Conservation (phyloP, 2,329 filamentous ascomycete species). For the Fusarium redolens region DNA sequence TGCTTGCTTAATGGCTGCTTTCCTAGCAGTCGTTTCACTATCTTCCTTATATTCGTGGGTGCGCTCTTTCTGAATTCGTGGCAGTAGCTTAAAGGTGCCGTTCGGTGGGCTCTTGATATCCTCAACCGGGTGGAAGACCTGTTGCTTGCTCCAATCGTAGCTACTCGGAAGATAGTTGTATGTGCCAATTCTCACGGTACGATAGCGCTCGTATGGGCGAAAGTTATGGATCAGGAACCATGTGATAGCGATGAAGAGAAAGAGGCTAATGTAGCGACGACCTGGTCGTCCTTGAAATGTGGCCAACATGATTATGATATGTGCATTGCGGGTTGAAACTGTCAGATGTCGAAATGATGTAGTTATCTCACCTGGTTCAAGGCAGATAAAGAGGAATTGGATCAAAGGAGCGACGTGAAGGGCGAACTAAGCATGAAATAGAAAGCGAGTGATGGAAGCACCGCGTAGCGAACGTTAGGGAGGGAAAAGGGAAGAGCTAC, state of each 20-base stretch:
- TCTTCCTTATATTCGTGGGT: conserved; percentile 56
- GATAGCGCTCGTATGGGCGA: conserved; percentile 33
- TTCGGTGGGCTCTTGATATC: conserved; percentile 50
- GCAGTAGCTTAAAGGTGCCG: conserved; percentile 49
- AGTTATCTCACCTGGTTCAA: conserved; percentile 4
- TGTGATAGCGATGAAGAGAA: conserved; percentile 44
- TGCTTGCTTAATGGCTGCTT: conserved; percentile 52
- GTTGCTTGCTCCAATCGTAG: conserved; percentile 53
- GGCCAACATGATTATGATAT: conserved; percentile 47
- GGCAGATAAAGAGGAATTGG: not conserved
- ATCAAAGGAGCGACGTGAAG: conserved; percentile 19
- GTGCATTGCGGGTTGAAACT: conserved; percentile 28
- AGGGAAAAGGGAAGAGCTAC: not conserved
- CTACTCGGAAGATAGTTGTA: conserved; percentile 51
- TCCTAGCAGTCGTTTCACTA: conserved; percentile 49
- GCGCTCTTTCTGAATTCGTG: conserved; percentile 58
- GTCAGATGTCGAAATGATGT: not conserved
- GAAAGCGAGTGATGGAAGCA: conserved; percentile 1
- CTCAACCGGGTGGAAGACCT: conserved; percentile 48
- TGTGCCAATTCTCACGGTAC: conserved; percentile 34
- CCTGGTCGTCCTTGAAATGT: conserved; percentile 47
- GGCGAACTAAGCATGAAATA: not conserved
- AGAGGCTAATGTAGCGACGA: conserved; percentile 49
- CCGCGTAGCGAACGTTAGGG: not conserved
- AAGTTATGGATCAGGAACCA: conserved; percentile 46